Evolutionary conservation across 2,329 filamentous ascomycete genomes (phyloP), one percentile per base, ranked within the genome.

Genomic region (Mycogone perniciosa): DNA sequence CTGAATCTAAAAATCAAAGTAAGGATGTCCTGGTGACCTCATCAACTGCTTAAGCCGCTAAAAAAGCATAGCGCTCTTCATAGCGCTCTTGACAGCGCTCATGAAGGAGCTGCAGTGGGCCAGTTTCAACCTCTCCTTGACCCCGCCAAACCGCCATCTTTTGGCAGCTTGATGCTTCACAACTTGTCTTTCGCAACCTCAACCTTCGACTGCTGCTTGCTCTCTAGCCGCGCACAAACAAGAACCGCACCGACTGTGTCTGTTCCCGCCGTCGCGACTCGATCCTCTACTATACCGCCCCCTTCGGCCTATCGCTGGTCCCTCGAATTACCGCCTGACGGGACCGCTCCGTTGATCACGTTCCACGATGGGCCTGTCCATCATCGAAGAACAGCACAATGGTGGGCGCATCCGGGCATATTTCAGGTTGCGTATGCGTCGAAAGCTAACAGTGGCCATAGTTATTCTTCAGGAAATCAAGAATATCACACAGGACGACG

Each of bases 401-500:
- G 65, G 70, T 72, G 52, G n/a, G 50, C 35, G 10, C 26, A 29
- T 44, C 13, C 9, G 10, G 57, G 11, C 49, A 38, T 10, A 39
- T 31, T 4, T 13, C 4, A 4, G 5, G 35, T 4, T 26, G 5
- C n/a, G 1, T 11, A 2, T 31, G 30, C 35, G 7, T 33, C 39
- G 44, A 29, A 39, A 42, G 42, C 59, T 66, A 52, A 67, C 57
- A 44, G 7, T 10, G 27, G 20, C 33, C 31, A 6, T 44, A 71
- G 68, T 61, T 34, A 71, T 71, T 46, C 58, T 71, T 31, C 60
- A 67, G 33, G 68, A 71, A 59, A 86, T 96, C 63, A 85, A 85
- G 64, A 77, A 82, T 65, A 88, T 91, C 57, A 92, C 87, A 52
- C 82, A 81, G 67, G 85, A 86, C 72, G 89, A 96, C 69, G 88